Conservation (phyloP, 2,329 filamentous ascomycete genomes). For the Biscogniauxia marginata region DNA sequence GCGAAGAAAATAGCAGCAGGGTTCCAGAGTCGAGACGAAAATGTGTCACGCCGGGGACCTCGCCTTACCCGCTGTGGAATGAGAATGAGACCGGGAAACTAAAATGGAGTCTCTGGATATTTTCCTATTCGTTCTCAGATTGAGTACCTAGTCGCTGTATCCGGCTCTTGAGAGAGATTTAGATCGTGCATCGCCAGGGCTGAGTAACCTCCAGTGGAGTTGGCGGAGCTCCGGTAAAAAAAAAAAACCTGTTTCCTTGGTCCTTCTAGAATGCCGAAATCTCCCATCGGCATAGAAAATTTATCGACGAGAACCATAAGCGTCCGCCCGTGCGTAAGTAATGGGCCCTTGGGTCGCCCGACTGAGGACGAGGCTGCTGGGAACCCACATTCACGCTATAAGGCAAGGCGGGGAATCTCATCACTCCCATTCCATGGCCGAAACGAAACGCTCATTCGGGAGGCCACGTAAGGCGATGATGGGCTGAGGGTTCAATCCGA, state of each 20-base stretch:
- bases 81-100: constrained; percentile 1
- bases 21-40: constrained; percentile 2
- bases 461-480: constrained; percentile 15
- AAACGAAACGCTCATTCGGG: constrained; percentile 12
- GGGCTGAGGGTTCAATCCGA: constrained; percentile 14
- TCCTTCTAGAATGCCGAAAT: constrained; percentile 5
- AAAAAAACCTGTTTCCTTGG: constrained; percentile 1
- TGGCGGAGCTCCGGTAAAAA: constrained; percentile 16
- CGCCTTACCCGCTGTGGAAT: constrained; percentile 12
- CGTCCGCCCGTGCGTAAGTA: background rate
- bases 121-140: constrained; percentile 15
- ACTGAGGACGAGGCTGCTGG: constrained; percentile 1
- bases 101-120: background rate
- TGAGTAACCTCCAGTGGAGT: constrained; percentile 26
- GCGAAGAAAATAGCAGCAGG: constrained; percentile 4
- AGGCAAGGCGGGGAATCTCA: constrained; percentile 22
- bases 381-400: background rate
- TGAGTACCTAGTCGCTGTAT: constrained; percentile 3
- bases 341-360: constrained; percentile 6
- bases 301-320: constrained; percentile 1
- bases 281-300: constrained; percentile 2
- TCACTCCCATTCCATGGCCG: constrained; percentile 13
- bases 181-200: constrained; percentile 6
- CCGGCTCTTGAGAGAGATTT: constrained; percentile 4
- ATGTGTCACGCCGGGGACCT: background rate